Conservation (phyloP, 352 stramenopile species). For the Pythium brachiatum region DNA sequence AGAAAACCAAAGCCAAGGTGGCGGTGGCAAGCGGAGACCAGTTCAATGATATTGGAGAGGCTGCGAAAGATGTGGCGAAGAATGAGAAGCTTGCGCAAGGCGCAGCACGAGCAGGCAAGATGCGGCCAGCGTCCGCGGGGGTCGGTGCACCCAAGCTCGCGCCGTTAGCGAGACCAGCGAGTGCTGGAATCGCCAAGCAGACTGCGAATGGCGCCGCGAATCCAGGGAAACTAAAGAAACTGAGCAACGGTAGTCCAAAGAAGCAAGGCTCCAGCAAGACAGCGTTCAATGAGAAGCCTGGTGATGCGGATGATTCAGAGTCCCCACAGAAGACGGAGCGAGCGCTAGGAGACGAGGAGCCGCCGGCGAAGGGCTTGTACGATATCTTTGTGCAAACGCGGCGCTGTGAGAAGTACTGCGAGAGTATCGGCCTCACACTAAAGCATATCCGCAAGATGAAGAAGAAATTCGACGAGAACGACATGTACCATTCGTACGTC, state of each 20-base stretch:
- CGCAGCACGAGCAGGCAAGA: background rate
- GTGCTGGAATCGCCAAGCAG: background rate
- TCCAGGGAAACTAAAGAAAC: background rate
- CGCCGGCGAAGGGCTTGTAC: slow-evolving; percentile 35
- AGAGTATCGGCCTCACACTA: slow-evolving; percentile 42
- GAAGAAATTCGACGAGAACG: slow-evolving; percentile 65
- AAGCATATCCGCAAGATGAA: slow-evolving; percentile 66
- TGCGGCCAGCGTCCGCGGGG: slow-evolving; percentile 17
- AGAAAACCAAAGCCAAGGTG: slow-evolving; percentile 15
- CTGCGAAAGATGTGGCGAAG: background rate
- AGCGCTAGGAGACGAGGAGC: slow-evolving; percentile 11
- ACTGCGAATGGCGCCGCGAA: background rate
- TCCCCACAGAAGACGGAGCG: background rate
- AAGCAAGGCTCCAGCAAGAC: slow-evolving; percentile 1
- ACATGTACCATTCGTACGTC: slow-evolving; percentile 74
- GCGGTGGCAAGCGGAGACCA: slow-evolving; percentile 7
- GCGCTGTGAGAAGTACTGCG: slow-evolving; percentile 51
- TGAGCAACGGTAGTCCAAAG: background rate
- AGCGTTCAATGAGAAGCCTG: background rate
- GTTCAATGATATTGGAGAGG: slow-evolving; percentile 21
- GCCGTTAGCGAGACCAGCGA: background rate
- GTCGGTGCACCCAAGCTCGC: background rate
- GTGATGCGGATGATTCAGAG: background rate
- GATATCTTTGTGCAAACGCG: slow-evolving; percentile 54
- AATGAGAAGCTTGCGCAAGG: background rate